Conservation (phyloP, 2,329 filamentous ascomycete genomes). For the Magnaporthiopsis incrustans region DNA sequence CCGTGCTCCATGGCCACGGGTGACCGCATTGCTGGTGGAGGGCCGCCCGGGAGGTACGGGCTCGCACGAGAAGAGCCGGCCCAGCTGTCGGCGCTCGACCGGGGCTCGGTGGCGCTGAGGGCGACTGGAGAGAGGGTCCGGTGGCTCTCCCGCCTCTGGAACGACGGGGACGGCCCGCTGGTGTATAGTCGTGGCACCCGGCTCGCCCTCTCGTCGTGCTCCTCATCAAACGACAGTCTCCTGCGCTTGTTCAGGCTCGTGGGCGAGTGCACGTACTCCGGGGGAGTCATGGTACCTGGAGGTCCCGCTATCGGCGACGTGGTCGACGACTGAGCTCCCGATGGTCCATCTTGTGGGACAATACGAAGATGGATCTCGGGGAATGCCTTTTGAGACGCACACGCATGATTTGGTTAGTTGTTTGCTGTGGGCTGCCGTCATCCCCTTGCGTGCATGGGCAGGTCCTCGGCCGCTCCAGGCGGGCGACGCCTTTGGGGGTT, state of each 20-base stretch:
- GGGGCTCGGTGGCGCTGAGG: constrained; percentile 8
- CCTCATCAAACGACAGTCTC: constrained; percentile 33
- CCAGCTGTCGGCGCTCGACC: constrained; percentile 28
- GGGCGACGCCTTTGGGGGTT: too few relatives aligned
- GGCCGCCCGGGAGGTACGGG: constrained; percentile 22
- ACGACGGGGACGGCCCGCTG: constrained; percentile 11
- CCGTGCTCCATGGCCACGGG: constrained; percentile 23
- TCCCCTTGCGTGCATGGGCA: not conserved
- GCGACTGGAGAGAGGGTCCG: constrained; percentile 16
- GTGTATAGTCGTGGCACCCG: constrained; percentile 40
- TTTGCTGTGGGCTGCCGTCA: not conserved
- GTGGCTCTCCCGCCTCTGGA: constrained; percentile 21
- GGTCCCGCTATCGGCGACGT: constrained; percentile 25
- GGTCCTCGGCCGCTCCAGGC: too few relatives aligned
- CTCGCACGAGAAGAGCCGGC: constrained; percentile 23
- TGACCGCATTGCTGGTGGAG: constrained; percentile 23
- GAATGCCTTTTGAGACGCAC: constrained; percentile 7
- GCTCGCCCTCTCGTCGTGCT: constrained; percentile 31
- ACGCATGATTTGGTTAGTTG: not conserved
- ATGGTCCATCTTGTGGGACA: constrained; percentile 23
- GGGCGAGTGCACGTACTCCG: constrained; percentile 43
- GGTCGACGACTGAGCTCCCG: constrained; percentile 24
- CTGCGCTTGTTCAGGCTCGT: constrained; percentile 36
- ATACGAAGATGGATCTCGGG: constrained; percentile 9
- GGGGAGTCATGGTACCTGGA: constrained; percentile 26